A percentile compares a stretch with the other conserved stretches of the same genome.
Evolutionary conservation across 2,329 filamentous ascomycete genomes (phyloP).

Genomic region (Phoma sp.): DNA sequence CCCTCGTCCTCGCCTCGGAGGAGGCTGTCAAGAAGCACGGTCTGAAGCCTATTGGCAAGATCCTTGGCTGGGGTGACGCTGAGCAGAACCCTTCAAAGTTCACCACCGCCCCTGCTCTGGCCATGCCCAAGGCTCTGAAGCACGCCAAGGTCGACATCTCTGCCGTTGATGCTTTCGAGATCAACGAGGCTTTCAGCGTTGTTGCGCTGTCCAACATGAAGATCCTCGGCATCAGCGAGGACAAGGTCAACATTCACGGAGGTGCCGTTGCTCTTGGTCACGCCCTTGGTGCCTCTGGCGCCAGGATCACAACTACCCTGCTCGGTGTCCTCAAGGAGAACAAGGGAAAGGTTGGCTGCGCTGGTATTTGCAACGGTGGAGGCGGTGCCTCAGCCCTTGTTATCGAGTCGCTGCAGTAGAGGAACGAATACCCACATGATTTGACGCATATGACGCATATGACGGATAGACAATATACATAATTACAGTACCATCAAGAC

Average conservation of each 20-base stretch:
- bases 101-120: conserved; percentile 90
- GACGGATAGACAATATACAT: conserved; percentile 15
- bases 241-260: conserved; percentile 94
- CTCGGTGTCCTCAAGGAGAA: conserved; percentile 88
- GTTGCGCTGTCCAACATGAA: conserved; percentile 97
- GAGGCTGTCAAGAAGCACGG: conserved; percentile 90
- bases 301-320: conserved; percentile 89
- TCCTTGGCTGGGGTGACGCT: conserved; percentile 95
- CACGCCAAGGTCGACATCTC: conserved; percentile 83
- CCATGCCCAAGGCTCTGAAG: conserved; percentile 96
- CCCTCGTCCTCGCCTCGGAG: conserved; percentile 92
- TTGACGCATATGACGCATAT: conserved; percentile 13
- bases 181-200: conserved; percentile 99
- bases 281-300: conserved; percentile 90
- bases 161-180: conserved; percentile 91
- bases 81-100: conserved; percentile 92
- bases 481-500: conserved; percentile 7
- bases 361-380: conserved; percentile 97
- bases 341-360: conserved; percentile 90
- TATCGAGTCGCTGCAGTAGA: conserved; percentile 67
- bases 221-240: conserved; percentile 76
- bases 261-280: conserved; percentile 96
- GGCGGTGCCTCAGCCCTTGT: conserved; percentile 94
- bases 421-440: conserved; percentile 19
- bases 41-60: conserved; percentile 92